Conservation (phyloP, 1,284 basidiomycete genomes). For the Sporisorium exsertum region DNA sequence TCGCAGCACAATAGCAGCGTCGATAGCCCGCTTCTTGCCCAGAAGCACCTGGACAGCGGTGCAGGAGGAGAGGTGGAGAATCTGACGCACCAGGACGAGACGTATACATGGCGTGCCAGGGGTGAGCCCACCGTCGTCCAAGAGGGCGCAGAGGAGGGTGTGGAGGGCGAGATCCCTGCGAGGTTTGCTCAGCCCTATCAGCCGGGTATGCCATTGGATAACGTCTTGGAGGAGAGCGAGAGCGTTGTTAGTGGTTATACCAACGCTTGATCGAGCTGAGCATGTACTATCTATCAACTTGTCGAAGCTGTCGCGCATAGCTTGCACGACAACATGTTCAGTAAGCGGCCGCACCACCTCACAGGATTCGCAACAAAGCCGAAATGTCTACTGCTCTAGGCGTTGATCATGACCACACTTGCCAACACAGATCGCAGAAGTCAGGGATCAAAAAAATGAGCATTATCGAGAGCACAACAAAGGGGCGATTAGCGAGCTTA, state of each 20-base stretch:
- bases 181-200: slow-evolving; percentile 55
- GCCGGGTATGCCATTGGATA: slow-evolving; percentile 63
- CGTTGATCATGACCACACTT: background rate
- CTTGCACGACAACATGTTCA: too few relatives aligned
- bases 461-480: slow-evolving; percentile 6
- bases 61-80: slow-evolving; percentile 19
- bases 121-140: background rate
- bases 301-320: too few relatives aligned
- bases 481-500: background rate
- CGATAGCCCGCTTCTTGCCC: slow-evolving; percentile 8
- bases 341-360: too few relatives aligned
- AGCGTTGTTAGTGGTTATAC: slow-evolving; percentile 47
- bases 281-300: background rate
- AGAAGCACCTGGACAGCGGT: background rate
- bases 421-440: too few relatives aligned
- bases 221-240: slow-evolving; percentile 60
- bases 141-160: slow-evolving; percentile 25
- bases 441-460: background rate
- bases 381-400: too few relatives aligned
- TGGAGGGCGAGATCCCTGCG: slow-evolving; percentile 6
- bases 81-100: background rate
- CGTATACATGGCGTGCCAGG: background rate
- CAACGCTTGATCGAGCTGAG: slow-evolving; percentile 7
- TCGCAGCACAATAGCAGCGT: background rate
- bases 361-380: too few relatives aligned